phyloP scores from a whole-genome alignment of 2,329 filamentous ascomycete genomes.

The Arthrobotrys conoides region DNA sequence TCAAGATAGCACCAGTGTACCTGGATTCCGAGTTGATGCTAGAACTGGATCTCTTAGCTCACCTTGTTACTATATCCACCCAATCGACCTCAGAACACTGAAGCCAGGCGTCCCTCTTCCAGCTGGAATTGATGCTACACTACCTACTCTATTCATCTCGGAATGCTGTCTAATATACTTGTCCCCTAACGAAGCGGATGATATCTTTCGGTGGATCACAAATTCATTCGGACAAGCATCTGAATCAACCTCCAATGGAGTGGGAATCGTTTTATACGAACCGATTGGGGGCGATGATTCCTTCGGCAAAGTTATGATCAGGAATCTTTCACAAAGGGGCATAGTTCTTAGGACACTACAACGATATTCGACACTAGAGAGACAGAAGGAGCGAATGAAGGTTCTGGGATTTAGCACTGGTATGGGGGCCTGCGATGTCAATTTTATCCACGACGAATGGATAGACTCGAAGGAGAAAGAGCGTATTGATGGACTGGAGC shows the following conservation, averaged over 20 bases:
- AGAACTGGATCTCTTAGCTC: conserved; percentile 60
- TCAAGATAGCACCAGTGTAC: not conserved
- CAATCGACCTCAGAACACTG: conserved; percentile 63
- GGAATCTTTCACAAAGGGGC: conserved; percentile 84
- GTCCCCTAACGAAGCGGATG: conserved; percentile 74
- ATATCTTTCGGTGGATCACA: conserved; percentile 77
- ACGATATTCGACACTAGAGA: conserved; percentile 76
- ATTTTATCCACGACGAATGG: conserved; percentile 51
- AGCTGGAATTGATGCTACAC: conserved; percentile 60
- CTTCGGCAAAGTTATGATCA: conserved; percentile 92
- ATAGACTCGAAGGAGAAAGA: conserved; percentile 80
- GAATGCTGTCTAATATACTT: conserved; percentile 98
- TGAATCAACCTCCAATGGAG: conserved; percentile 66
- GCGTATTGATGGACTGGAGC: conserved; percentile 83
- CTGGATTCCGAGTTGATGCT: conserved; percentile 52
- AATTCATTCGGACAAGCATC: conserved; percentile 52
- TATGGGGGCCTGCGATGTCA: conserved; percentile 53
- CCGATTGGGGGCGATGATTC: conserved; percentile 85
- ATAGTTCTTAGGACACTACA: conserved; percentile 88
- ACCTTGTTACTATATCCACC: conserved; percentile 63
- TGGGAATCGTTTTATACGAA: conserved; percentile 85
- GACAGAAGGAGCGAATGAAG: conserved; percentile 78
- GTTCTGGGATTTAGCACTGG: conserved; percentile 73
- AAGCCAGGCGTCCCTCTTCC: conserved; percentile 58
- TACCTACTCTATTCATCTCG: conserved; percentile 86